phyloP scores from a whole-genome alignment of 176 grass and related monocot species.

The Aegilops sharonensis region DNA sequence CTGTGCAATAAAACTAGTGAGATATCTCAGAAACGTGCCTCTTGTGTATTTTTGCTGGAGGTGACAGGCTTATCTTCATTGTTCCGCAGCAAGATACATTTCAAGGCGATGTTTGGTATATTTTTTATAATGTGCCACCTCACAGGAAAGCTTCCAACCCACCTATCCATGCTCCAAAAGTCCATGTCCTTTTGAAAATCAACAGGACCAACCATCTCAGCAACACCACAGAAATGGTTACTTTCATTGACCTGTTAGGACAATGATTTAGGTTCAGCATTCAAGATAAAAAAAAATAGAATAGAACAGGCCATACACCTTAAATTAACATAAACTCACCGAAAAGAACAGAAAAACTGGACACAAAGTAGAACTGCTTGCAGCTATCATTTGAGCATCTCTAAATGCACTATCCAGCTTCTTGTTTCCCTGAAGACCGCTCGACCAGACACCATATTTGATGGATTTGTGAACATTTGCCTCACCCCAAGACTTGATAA shows the following conservation, averaged over 20 bases:
- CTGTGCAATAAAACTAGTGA: not conserved
- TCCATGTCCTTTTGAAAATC: conserved; percentile 77
- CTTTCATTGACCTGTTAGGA: conserved; percentile 63
- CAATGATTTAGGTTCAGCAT: conserved; percentile 20
- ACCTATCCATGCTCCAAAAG: conserved; percentile 69
- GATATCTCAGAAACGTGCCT: conserved; percentile 45
- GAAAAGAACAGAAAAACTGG: conserved; percentile 92
- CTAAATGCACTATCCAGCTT: conserved; percentile 50
- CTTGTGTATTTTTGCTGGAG: conserved; percentile 80
- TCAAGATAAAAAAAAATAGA: conserved; percentile 1
- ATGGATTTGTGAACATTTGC: conserved; percentile 69
- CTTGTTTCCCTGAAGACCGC: conserved; percentile 45
- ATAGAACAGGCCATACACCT: conserved; percentile 15
- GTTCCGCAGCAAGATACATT: conserved; percentile 59
- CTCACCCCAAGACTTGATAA: conserved; percentile 62
- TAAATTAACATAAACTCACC: conserved; percentile 52
- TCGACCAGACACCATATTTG: conserved; percentile 76
- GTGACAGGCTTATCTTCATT: conserved; percentile 81
- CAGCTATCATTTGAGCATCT: conserved; percentile 55
- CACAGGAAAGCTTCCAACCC: conserved; percentile 76
- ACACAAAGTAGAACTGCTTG: conserved; percentile 37
- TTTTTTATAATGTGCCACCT: conserved; percentile 95
- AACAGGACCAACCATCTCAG: conserved; percentile 84
- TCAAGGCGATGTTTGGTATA: conserved; percentile 44
- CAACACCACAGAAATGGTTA: conserved; percentile 77